Evolutionary conservation across 1,139 yeast genomes (phyloP), one percentile per base, ranked within the genome.

Genomic region (Yamadazyma songkhlaensis): DNA sequence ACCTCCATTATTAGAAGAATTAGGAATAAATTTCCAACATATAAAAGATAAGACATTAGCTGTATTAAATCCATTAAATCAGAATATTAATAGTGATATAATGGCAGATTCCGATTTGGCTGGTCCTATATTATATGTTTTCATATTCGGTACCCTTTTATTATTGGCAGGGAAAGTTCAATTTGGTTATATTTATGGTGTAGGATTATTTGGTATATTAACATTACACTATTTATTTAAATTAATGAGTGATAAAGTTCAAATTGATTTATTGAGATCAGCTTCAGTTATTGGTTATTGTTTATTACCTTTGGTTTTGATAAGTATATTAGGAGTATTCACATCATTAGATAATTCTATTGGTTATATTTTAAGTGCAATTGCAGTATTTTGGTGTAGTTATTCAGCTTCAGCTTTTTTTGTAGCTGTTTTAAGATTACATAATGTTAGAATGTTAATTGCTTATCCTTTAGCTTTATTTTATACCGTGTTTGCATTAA

Each of bases 221-320:
- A 80, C 95, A 29, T 77, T 89, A 50, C 97, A 90, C 60, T 78
- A 78, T 48, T 71, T 94, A 43, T 83, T 94, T 58, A 88, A 85
- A 58, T 71, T 89, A 46, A 92, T 92, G 99, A 80, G 90, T 48
- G 74, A 69, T 15, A 48, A 53, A 26, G 69, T 60, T 39, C 69
- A 77, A 37, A 74, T 86, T 40, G 94, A 84, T 48, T 71, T 87
- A 50, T 64, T 78, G 27, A 73, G 90, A 45, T 84, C 95, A 0
- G 95, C 97, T 8, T 85, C 95, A 6, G 96, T 92, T 9, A 72
- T 92, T 41, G 99, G 99, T 2, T 92, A 92, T 64, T 90, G 97
- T 55, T 70, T 94, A 53, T 68, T 92, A 42, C 99, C 99, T 2
- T 69, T 94, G 45, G 97, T 92, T 22, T 74, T 84, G 37, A 72